A percentile compares a stretch with the other conserved stretches of the same genome.
Conservation (phyloP, 495 filamentous ascomycete genomes). For the Penicillium alfredii region DNA sequence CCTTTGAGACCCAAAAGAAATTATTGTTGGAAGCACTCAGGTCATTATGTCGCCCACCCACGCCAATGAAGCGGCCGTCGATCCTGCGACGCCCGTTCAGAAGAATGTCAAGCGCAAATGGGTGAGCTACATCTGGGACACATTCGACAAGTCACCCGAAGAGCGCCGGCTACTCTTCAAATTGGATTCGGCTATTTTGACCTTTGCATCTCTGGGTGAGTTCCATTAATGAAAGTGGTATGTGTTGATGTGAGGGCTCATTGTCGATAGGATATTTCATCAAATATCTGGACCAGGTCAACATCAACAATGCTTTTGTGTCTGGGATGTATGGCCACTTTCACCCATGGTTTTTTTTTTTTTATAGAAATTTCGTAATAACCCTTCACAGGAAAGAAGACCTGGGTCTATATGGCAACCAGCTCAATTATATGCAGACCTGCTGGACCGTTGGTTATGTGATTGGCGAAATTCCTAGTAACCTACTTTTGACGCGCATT, state of each 20-base stretch:
- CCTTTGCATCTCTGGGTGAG: slow-evolving; percentile 46
- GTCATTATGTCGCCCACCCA: slow-evolving; percentile 12
- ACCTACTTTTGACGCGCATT: slow-evolving; percentile 50
- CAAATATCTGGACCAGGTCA: slow-evolving; percentile 53
- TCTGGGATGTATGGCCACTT: slow-evolving; percentile 31
- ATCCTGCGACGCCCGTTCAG: slow-evolving; percentile 13
- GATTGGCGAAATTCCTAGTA: slow-evolving; percentile 56
- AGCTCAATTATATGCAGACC: slow-evolving; percentile 47
- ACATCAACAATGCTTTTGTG: slow-evolving; percentile 53
- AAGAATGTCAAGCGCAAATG: slow-evolving; percentile 29
- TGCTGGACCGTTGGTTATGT: slow-evolving; percentile 61
- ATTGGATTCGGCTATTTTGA: slow-evolving; percentile 50
- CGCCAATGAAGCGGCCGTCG: slow-evolving; percentile 12
- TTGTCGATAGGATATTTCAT: slow-evolving; percentile 48
- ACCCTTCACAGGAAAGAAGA: slow-evolving; percentile 51
- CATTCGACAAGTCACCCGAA: slow-evolving; percentile 53
- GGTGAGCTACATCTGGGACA: slow-evolving; percentile 53
- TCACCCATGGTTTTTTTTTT: not conserved
- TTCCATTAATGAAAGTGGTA: no score
- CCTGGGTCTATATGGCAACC: slow-evolving; percentile 48
- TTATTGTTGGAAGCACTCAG: not conserved
- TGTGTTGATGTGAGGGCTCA: no score
- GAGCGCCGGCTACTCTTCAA: slow-evolving; percentile 57
- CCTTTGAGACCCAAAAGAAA: slow-evolving; percentile 1
- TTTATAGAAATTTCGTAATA: not conserved